Evolutionary conservation across 164 flowering plant species (phyloP).

Genomic region (Aristolochia contorta): DNA sequence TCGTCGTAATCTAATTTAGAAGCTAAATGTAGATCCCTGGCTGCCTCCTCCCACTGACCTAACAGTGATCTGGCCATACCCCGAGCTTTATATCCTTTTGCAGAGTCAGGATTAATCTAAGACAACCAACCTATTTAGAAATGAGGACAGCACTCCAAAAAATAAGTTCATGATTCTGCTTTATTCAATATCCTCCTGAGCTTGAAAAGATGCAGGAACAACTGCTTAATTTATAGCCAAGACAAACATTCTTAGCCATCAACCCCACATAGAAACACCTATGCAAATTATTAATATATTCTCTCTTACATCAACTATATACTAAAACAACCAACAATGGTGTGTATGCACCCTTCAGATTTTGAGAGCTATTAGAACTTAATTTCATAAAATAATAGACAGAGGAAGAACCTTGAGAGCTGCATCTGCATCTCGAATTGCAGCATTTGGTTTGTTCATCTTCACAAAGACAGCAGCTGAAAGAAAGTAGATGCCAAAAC

Average conservation of each 20-base stretch:
- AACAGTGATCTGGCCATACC: constrained; percentile 83
- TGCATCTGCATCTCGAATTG: constrained; percentile 82
- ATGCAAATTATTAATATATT: too few relatives aligned
- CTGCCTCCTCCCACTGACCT: constrained; percentile 86
- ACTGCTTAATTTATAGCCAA: too few relatives aligned
- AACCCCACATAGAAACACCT: too few relatives aligned
- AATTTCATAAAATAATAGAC: background rate
- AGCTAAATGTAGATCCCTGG: constrained; percentile 79
- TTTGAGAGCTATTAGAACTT: background rate
- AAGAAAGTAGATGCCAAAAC: constrained; percentile 4
- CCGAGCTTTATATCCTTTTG: constrained; percentile 86
- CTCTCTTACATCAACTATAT: too few relatives aligned
- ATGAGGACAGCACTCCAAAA: background rate
- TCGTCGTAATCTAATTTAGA: constrained; percentile 83
- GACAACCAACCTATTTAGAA: background rate
- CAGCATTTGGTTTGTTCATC: constrained; percentile 95
- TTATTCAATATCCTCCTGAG: too few relatives aligned
- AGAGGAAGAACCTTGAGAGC: constrained; percentile 62
- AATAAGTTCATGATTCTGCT: background rate
- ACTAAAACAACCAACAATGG: too few relatives aligned
- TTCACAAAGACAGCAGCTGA: constrained; percentile 77
- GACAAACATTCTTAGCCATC: too few relatives aligned
- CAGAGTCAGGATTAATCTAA: constrained; percentile 89
- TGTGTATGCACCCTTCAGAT: too few relatives aligned
- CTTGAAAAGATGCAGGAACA: too few relatives aligned